phyloP scores from a whole-genome alignment of 2,329 filamentous ascomycete species.

The Aplosporella prunicola region DNA sequence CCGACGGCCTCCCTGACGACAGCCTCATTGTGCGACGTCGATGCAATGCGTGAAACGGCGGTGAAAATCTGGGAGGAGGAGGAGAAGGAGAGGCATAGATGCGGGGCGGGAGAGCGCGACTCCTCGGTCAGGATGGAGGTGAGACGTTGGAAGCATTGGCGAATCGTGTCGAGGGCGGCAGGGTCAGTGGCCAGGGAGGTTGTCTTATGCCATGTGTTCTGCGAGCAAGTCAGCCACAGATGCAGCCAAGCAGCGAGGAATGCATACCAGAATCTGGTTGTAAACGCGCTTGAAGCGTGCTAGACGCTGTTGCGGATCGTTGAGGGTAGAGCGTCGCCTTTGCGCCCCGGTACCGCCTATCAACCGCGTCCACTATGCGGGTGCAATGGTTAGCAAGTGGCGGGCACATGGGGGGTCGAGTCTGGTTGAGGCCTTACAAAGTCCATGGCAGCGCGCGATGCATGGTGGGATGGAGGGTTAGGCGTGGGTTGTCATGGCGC shows the following conservation, averaged over 20 bases:
- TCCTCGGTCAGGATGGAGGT: constrained; percentile 74
- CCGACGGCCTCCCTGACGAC: constrained; percentile 77
- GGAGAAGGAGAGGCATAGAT: constrained; percentile 84
- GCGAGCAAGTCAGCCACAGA: constrained; percentile 8
- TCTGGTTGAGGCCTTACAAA: constrained; percentile 10
- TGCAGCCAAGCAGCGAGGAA: neutral
- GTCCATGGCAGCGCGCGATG: constrained; percentile 12
- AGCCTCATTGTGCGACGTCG: constrained; percentile 72
- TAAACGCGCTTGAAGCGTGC: constrained; percentile 52
- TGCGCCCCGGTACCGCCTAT: constrained; percentile 46
- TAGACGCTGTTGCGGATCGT: constrained; percentile 51
- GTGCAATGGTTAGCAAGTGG: constrained; percentile 7
- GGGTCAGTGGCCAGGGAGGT: constrained; percentile 43
- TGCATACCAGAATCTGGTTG: constrained; percentile 46
- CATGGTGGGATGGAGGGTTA: constrained; percentile 10
- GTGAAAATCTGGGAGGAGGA: constrained; percentile 82
- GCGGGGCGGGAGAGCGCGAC: constrained; percentile 75
- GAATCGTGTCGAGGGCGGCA: constrained; percentile 41
- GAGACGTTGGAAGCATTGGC: constrained; percentile 46
- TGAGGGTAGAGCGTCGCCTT: constrained; percentile 41
- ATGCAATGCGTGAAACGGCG: constrained; percentile 79
- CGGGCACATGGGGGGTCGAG: neutral
- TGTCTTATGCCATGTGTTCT: constrained; percentile 53
- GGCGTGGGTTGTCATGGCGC: too few species aligned
- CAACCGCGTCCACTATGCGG: constrained; percentile 50